Evolutionary conservation across 164 flowering plant genomes (phyloP).

Genomic region (Berberis thunbergii): DNA sequence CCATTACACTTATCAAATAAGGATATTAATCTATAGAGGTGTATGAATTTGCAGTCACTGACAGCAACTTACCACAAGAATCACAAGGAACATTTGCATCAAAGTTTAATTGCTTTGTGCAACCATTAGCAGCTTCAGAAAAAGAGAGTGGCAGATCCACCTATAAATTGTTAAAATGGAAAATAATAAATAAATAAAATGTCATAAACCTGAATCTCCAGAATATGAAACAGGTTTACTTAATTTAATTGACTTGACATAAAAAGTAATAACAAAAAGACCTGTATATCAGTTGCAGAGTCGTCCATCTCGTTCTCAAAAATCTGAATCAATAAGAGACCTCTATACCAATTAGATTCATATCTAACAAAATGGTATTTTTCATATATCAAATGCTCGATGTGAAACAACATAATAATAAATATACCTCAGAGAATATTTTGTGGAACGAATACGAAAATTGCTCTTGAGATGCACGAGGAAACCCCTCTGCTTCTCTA

Average conservation of each 20-base stretch:
- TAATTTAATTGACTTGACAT: not conserved
- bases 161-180: slow-evolving; percentile 20
- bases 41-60: not conserved
- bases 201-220: slow-evolving; percentile 3
- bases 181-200: not conserved
- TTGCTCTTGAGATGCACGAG: slow-evolving; percentile 30
- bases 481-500: slow-evolving; percentile 38
- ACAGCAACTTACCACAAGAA: slow-evolving; percentile 64
- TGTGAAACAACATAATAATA: slow-evolving; percentile 3
- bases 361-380: not conserved
- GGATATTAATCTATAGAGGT: not conserved
- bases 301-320: slow-evolving; percentile 57
- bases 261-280: slow-evolving; percentile 6
- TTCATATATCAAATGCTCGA: not conserved
- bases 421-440: slow-evolving; percentile 77
- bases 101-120: slow-evolving; percentile 61
- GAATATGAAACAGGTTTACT: slow-evolving; percentile 1
- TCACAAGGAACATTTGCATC: slow-evolving; percentile 69
- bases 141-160: slow-evolving; percentile 73
- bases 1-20: no score
- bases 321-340: slow-evolving; percentile 36
- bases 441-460: slow-evolving; percentile 74
- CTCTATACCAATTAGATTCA: not conserved
- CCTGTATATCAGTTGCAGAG: slow-evolving; percentile 63
- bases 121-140: slow-evolving; percentile 84